Evolutionary conservation across 345 rosid species (phyloP), one percentile per base, ranked within the genome.

Genomic region (Acer negundo): DNA sequence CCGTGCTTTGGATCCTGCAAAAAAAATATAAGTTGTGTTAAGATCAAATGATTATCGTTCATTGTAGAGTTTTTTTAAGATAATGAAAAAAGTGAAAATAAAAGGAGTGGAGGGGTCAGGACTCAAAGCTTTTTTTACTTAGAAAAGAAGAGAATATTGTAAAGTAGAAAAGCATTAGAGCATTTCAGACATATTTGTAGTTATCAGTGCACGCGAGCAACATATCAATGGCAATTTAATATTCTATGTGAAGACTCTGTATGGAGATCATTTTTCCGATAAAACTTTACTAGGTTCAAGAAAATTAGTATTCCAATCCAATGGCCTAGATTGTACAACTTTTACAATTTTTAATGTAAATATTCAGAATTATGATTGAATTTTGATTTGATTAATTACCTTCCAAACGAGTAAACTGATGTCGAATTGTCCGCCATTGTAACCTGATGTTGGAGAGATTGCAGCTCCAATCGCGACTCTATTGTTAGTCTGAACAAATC

Each of bases 1-100:
- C 99, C 99, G 73, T 94, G 99, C 85, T 96, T 96, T 68, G 99
- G 99, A 88, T 96, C 99, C 99, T 96, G 79, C 46, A 74, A 58
- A 19, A 19, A n/a, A 19, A 17, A 5, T 56, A 22, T 56, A 20
- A n/a, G 6, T 56, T 56, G 24, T 6, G 62, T 49, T 16, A 15
- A 15, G 20, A 16, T 49, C 49, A 46, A 46, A 10, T 9, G 49
- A 42, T 42, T 42, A 7, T 8, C 9, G 46, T 42, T 42, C 5
- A 35, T 42, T 42, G 42, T 17, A 16, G 59, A 47, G 62, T 17
- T 59, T 35, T 68, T 5, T 7, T 49, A 42, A 17, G 61, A 59
- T 7, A 20, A 69, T 28, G 40, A 61, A 35, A 55, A 46, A 59
- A 65, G 35, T 11, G 24, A 38, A 67, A 46, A 68, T 44, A 26